A percentile compares a stretch with the other conserved stretches of the same genome.
These are phyloP conservation scores for Trametes cingulata DNA, from an alignment of 768 basidiomycete species.

Conservation along the genomic window DNA sequence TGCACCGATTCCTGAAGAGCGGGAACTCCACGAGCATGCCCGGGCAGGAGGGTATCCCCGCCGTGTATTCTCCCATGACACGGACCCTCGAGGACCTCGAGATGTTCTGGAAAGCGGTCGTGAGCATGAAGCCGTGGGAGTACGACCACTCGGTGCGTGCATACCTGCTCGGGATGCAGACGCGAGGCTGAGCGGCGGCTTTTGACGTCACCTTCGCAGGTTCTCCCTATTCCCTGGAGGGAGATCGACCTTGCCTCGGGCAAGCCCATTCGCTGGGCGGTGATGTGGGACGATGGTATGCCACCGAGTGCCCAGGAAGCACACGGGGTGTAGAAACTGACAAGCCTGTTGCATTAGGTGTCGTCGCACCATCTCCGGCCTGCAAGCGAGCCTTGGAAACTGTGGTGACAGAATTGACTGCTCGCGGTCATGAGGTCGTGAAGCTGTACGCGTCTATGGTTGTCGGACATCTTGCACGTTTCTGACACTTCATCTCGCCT, in stretches of 20 bases:
- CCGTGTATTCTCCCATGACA: conserved; percentile 45
- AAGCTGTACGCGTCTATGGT: conserved; percentile 30
- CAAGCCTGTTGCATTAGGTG: conserved; percentile 13
- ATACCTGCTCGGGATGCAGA: neutral
- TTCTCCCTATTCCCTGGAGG: conserved; percentile 45
- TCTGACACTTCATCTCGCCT: neutral
- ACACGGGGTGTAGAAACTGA: neutral
- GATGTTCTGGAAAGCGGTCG: conserved; percentile 44
- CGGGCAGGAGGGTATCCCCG: conserved; percentile 42
- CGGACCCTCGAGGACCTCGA: conserved; percentile 45
- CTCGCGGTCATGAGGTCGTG: conserved; percentile 42
- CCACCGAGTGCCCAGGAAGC: neutral
- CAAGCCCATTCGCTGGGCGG: conserved; percentile 41
- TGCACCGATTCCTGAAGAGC: conserved; percentile 39
- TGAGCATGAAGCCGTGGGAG: conserved; percentile 44
- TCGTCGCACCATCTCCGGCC: conserved; percentile 42
- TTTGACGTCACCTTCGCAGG: conserved; percentile 29
- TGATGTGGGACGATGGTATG: conserved; percentile 46
- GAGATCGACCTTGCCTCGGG: conserved; percentile 30
- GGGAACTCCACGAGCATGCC: conserved; percentile 40
- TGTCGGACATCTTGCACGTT: too few species aligned
- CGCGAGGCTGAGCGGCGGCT: neutral
- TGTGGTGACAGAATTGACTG: conserved; percentile 35
- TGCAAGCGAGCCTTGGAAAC: conserved; percentile 42
- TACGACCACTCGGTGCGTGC: conserved; percentile 43